These are phyloP conservation scores for Mycosarcoma mackinlayi DNA, from an alignment of 1,284 basidiomycete genomes.

Conservation along the genomic window DNA sequence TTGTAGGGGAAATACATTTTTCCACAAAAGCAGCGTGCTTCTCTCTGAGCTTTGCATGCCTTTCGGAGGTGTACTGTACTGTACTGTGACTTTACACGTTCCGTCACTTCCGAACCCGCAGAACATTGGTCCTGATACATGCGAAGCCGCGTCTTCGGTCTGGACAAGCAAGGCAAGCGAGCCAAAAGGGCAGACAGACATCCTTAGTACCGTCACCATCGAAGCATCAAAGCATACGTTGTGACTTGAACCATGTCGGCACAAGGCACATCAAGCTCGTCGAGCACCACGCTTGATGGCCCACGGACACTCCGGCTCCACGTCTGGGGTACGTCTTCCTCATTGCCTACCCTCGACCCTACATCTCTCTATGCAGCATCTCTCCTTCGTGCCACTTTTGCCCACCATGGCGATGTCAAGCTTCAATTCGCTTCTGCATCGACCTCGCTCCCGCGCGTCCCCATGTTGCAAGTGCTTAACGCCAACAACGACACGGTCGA, in stretches of 20 bases:
- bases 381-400: conserved; percentile 44
- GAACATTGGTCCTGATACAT: too few species aligned
- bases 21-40: conserved; percentile 9
- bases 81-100: background rate
- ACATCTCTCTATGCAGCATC: conserved; percentile 54
- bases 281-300: background rate
- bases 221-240: too few species aligned
- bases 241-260: conserved; percentile 13
- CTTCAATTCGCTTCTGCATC: conserved; percentile 40
- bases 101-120: conserved; percentile 9
- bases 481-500: conserved; percentile 11
- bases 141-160: too few species aligned
- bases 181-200: background rate
- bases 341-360: conserved; percentile 54
- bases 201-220: background rate
- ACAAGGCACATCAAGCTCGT: conserved; percentile 3
- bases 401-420: background rate
- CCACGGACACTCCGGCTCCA: conserved; percentile 24
- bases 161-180: background rate
- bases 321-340: conserved; percentile 34
- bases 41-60: background rate
- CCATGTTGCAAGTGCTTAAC: conserved; percentile 40
- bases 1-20: conserved; percentile 18
- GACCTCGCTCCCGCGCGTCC: conserved; percentile 43
- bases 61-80: too few species aligned